A percentile compares a stretch with the other conserved stretches of the same genome.
phyloP scores from a whole-genome alignment of 371 early-diverging fungal genomes.

The Gilbertella persicaria region DNA sequence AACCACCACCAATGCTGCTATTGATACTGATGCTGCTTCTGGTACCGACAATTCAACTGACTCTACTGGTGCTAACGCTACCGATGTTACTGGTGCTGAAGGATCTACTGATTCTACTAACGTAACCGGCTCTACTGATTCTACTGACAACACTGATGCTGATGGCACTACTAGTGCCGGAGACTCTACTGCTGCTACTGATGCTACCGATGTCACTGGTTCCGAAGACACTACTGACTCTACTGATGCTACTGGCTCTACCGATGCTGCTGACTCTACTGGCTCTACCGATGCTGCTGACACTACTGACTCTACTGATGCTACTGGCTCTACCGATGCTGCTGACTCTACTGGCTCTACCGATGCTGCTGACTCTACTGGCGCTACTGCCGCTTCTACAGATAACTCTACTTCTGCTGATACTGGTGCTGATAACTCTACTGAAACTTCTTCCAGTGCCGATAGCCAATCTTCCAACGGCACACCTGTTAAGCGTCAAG shows the following conservation, averaged over 20 bases:
- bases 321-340: no score
- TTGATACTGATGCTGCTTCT: slow-evolving; percentile 19
- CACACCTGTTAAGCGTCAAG: background rate
- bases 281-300: background rate
- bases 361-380: background rate
- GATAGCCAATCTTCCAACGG: no score
- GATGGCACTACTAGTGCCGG: background rate
- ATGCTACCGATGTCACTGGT: background rate
- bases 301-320: no score
- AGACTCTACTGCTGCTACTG: background rate
- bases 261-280: no score
- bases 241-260: background rate
- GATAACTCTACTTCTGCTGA: background rate
- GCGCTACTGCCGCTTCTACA: no score
- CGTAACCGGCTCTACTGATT: background rate
- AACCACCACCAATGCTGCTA: slow-evolving; percentile 9
- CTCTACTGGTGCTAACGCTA: slow-evolving; percentile 13
- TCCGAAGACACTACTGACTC: background rate
- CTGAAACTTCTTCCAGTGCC: background rate
- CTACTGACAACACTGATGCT: background rate
- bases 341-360: background rate
- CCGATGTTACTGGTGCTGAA: slow-evolving; percentile 14
- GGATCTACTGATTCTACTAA: slow-evolving; percentile 13
- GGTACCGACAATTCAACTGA: background rate
- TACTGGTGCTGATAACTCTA: background rate